Base-by-base conservation (phyloP, 495 filamentous ascomycete species). In the Penicillium simplicissimum region DNA sequence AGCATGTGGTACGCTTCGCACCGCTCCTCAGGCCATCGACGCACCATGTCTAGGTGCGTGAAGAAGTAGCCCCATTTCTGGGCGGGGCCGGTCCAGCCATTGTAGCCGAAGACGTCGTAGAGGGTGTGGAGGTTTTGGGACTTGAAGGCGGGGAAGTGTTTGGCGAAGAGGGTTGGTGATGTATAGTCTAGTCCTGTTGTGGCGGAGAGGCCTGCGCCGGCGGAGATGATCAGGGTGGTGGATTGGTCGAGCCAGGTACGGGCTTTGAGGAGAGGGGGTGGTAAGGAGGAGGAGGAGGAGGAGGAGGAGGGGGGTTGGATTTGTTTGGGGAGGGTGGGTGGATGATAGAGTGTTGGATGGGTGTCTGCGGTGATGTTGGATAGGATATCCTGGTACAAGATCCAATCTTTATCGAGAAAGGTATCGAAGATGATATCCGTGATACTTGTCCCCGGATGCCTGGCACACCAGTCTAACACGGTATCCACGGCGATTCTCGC, bases 41-140 rank as follows among this genome's bases (percentile, higher is more conserved):
- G 60, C 1, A 69, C 69, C 59, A 68, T 62, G 42, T 67, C 52
- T 0, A 72, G 43, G 25, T 72, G 69, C 11, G 56, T 34, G 49
- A 72, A 66, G 25, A 60, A 72, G 59, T 67, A 72, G 4, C 69
- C 69, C 69, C 69, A 72, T 67, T 69, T 69, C 23, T 67, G 64
- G 10, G 8, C 14, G 8, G 48, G 58, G 17, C 58, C 62, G 33
- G 59, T 51, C 69, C 69, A 72, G n/a, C 36, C 62, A 0, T 36
- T 35, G 37, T 67, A 69, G 9, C 67, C 69, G 40, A 72, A 45
- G 42, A 45, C 42, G 42, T 45, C 42, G 42, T 45, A 45, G 0
- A 45, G 19, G 10, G 3, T 45, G 42, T 19, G 42, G 17, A 45
- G 42, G 11, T 19, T 19, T 11, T 45, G 9, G 2, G 42, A 19